Base-by-base conservation (phyloP, 139 green algal species). In the Volvox africanus region DNA sequence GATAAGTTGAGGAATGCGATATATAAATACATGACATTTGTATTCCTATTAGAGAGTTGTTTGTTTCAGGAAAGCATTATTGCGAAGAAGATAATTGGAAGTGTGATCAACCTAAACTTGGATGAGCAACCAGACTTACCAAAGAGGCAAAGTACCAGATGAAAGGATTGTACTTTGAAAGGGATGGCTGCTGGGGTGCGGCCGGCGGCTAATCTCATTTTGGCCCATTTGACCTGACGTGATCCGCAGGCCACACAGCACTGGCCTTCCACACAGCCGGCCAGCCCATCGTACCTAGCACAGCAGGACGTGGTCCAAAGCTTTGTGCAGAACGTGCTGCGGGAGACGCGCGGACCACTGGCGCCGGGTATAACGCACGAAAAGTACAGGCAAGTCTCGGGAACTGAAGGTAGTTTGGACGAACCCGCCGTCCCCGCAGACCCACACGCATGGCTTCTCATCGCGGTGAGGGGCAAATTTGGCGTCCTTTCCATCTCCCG, bases 271-370 rank as follows among this genome's bases (percentile, higher is more conserved):
- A 61, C 73, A 21, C 73, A 69, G 24, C 26, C 73, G 18, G 1
- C 30, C 71, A 82, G 36, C 24, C 50, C 86, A 18, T 33, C 50
- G 1, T 62, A 76, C 71, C 35, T 35, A 19, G 71, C 50, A 55
- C 86, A 90, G 50, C 86, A 81, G 50, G 86, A 90, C 44, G 73
- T 90, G 50, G 86, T 83, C 26, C 71, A 90, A 75, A 90, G 86
- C 86, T 90, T 90, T 44, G 86, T 90, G 71, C 50, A 76, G 30
- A 90, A 90, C 86, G 86, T 90, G 71, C 86, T 90, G 86, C 86
- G 86, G 20, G 86, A 83, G 73, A 90, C 36, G 2, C 86, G 86
- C 19, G 86, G 86, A 32, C 86, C 86, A 21, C 86, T 90, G 50
- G 69, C 86, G 30, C 86, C 86, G 30, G 73, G 73, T 22, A 76